A percentile compares a stretch with the other conserved stretches of the same genome.
These are phyloP conservation scores for Dipteronia sinensis DNA, from an alignment of 345 rosid species.

Conservation along the genomic window DNA sequence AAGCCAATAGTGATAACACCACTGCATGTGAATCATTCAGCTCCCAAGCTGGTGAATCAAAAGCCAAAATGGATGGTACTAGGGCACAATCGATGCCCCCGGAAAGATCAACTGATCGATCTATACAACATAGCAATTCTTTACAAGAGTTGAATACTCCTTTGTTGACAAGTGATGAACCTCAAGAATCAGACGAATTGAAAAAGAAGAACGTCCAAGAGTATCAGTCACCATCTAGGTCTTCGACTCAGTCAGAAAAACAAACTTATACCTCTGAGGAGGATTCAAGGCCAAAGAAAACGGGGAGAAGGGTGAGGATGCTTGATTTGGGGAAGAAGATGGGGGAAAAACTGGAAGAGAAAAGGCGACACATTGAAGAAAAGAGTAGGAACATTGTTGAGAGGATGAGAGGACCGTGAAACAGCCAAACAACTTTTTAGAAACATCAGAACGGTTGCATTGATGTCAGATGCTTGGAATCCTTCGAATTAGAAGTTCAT, in stretches of 20 bases:
- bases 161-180: conserved; percentile 40
- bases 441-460: not conserved
- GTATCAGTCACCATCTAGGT: conserved; percentile 31
- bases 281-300: conserved; percentile 55
- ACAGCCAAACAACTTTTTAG: not conserved
- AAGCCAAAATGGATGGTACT: conserved; percentile 35
- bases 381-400: conserved; percentile 75
- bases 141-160: conserved; percentile 59
- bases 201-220: conserved; percentile 30
- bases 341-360: conserved; percentile 91
- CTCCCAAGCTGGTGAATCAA: conserved; percentile 41
- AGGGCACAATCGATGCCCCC: conserved; percentile 17
- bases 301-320: conserved; percentile 74
- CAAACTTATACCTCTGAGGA: conserved; percentile 37
- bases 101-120: conserved; percentile 27
- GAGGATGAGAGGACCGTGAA: conserved; percentile 75
- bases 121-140: conserved; percentile 32
- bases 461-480: not conserved
- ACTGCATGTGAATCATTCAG: conserved; percentile 24
- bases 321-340: conserved; percentile 80
- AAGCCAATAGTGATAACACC: conserved; percentile 42
- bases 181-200: conserved; percentile 30
- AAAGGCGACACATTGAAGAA: conserved; percentile 83
- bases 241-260: conserved; percentile 28
- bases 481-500: not conserved